Conservation (phyloP, 148 eudicot genomes). For the Camellia lanceoleosa region DNA sequence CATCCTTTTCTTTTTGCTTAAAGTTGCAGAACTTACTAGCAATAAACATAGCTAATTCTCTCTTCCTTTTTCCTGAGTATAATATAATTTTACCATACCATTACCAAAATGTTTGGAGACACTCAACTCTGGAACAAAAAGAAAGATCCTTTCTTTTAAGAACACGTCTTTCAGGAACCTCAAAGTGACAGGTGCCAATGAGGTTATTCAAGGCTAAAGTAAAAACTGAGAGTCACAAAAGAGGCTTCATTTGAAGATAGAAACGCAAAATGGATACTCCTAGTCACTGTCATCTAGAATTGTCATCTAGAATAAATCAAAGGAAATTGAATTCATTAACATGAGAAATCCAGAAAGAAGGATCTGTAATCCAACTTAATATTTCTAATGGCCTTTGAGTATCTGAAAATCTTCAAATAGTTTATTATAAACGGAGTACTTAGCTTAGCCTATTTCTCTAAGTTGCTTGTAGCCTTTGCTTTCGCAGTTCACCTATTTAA, state of each 20-base stretch:
- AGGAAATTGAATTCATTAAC: neutral
- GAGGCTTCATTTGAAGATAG: conserved; percentile 4
- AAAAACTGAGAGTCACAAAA: conserved; percentile 1
- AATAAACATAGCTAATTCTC: neutral
- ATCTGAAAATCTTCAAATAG: neutral
- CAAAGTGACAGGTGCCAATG: neutral
- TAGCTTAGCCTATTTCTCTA: neutral
- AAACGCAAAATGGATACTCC: neutral
- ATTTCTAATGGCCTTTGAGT: neutral
- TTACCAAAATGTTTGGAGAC: neutral
- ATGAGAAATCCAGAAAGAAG: neutral
- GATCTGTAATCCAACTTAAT: neutral
- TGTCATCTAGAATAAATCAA: neutral
- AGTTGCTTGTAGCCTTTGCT: neutral
- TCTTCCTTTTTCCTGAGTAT: neutral
- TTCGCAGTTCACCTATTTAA: neutral
- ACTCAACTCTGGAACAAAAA: neutral
- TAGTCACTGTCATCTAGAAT: neutral
- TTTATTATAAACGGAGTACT: neutral
- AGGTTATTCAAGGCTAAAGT: neutral
- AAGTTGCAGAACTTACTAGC: neutral
- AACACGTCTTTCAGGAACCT: neutral
- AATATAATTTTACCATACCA: neutral
- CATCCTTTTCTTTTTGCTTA: neutral
- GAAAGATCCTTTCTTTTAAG: neutral